Conservation (phyloP, 2,329 filamentous ascomycete species). For the Scytalidium sp. region DNA sequence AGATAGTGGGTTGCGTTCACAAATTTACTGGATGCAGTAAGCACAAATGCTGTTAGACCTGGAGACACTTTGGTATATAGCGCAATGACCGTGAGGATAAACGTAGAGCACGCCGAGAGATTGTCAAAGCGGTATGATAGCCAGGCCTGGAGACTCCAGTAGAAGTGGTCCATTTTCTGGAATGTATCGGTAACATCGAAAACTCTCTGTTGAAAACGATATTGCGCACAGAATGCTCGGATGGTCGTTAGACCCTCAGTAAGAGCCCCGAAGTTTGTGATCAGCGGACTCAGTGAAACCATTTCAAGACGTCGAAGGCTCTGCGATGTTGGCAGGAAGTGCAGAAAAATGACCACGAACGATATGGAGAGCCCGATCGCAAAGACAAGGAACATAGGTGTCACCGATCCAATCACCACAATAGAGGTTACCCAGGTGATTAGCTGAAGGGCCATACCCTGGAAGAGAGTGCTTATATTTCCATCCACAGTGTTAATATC, state of each 20-base stretch:
- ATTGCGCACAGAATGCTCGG: conserved; percentile 75
- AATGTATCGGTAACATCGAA: conserved; percentile 82
- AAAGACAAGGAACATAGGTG: conserved; percentile 73
- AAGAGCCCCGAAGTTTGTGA: conserved; percentile 89
- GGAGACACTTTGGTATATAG: conserved; percentile 72
- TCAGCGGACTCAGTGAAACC: conserved; percentile 82
- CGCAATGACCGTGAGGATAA: conserved; percentile 70
- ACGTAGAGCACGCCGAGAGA: conserved; percentile 70
- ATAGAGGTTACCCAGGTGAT: conserved; percentile 73
- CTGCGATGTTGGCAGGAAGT: conserved; percentile 80
- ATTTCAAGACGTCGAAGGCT: conserved; percentile 82
- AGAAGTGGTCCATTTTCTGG: conserved; percentile 95
- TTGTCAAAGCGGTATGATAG: conserved; percentile 75
- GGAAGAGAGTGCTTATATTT: conserved; percentile 73
- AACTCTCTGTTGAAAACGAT: conserved; percentile 76
- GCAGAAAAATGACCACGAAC: conserved; percentile 72
- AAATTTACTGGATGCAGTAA: conserved; percentile 68
- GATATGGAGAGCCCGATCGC: conserved; percentile 62
- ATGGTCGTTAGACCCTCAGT: conserved; percentile 85
- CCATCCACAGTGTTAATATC: conserved; percentile 90
- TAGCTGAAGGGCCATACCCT: conserved; percentile 64
- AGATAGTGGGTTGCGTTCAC: conserved; percentile 69
- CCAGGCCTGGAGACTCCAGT: conserved; percentile 87
- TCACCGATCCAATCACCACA: conserved; percentile 74
- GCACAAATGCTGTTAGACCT: conserved; percentile 79